Percentiles rank a stretch among this genome's conserved stretches.
phyloP scores from a whole-genome alignment of 768 basidiomycete genomes.

The Phylloporus scabripes region DNA sequence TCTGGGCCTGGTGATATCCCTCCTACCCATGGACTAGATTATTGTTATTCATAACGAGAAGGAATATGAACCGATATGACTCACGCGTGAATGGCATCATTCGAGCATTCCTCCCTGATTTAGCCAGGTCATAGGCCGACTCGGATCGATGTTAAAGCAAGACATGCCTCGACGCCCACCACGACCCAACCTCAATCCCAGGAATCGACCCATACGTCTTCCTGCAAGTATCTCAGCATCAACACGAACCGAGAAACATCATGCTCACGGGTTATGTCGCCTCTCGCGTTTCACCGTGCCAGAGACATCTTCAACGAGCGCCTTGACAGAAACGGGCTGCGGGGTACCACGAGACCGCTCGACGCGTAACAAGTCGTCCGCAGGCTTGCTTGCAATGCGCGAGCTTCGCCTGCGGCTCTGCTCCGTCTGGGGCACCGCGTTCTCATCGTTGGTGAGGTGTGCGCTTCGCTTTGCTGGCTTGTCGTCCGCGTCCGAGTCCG shows the following conservation, averaged over 20 bases:
- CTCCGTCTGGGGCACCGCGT: constrained; percentile 1
- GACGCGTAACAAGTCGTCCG: constrained; percentile 42
- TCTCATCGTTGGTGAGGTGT: constrained; percentile 18
- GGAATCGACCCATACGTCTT: constrained; percentile 81
- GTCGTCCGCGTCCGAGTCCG: constrained; percentile 29
- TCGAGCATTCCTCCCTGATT: constrained; percentile 55
- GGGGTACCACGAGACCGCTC: constrained; percentile 33
- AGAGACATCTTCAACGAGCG: constrained; percentile 30
- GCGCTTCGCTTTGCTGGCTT: constrained; percentile 18
- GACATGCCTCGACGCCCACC: constrained; percentile 69
- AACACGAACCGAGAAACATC: constrained; percentile 6
- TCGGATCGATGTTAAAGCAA: not conserved
- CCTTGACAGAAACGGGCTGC: constrained; percentile 36
- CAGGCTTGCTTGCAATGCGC: constrained; percentile 53
- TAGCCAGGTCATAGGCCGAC: not conserved
- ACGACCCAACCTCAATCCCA: constrained; percentile 69
- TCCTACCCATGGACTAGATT: constrained; percentile 67
- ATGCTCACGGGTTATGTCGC: constrained; percentile 30
- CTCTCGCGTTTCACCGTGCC: constrained; percentile 33
- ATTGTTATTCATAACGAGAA: not conserved
- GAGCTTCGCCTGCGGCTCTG: constrained; percentile 55
- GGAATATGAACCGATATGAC: constrained; percentile 23
- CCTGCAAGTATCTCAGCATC: constrained; percentile 34
- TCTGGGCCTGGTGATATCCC: constrained; percentile 60
- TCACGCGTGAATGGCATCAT: constrained; percentile 81